phyloP scores from a whole-genome alignment of 352 stramenopile genomes.

The Aphanomyces stellatus region DNA sequence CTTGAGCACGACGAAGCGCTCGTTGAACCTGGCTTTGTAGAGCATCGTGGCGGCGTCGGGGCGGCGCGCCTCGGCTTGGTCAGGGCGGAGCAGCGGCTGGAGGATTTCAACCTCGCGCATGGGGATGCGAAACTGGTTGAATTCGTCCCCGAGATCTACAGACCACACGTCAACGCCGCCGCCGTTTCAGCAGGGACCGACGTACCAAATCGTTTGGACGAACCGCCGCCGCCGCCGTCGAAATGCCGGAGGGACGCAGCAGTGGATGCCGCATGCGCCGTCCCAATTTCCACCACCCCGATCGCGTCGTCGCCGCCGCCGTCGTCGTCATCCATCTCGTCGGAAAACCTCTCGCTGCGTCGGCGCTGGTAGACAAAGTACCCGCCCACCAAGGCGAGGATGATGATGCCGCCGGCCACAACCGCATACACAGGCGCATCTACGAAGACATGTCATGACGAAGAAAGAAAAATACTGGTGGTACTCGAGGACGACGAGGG shows the following conservation, averaged over 20 bases:
- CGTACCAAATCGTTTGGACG: neutral
- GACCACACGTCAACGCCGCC: too few relatives aligned
- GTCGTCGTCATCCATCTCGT: too few relatives aligned
- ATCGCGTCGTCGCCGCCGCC: too few relatives aligned
- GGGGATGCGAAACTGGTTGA: conserved; percentile 8
- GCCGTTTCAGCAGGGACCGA: neutral
- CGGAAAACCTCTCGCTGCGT: too few relatives aligned
- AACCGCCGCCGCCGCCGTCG: too few relatives aligned
- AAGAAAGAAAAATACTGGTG: neutral
- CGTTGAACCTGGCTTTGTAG: conserved; percentile 18
- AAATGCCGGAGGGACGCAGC: too few relatives aligned
- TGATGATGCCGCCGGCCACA: neutral
- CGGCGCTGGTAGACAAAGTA: neutral
- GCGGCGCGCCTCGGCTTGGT: neutral
- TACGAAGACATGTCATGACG: neutral
- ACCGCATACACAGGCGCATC: neutral
- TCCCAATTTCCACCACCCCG: too few relatives aligned
- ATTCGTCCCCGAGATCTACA: neutral
- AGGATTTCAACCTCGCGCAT: conserved; percentile 14
- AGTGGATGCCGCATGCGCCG: too few relatives aligned
- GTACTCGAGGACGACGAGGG: neutral
- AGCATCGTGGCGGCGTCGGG: neutral
- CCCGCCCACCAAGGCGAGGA: neutral
- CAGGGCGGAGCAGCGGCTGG: neutral
- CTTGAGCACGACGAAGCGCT: conserved; percentile 17